Evolutionary conservation across 805 yeast genomes (phyloP), one percentile per base, ranked within the genome.

Genomic region (Saccharomycopsis vini): DNA sequence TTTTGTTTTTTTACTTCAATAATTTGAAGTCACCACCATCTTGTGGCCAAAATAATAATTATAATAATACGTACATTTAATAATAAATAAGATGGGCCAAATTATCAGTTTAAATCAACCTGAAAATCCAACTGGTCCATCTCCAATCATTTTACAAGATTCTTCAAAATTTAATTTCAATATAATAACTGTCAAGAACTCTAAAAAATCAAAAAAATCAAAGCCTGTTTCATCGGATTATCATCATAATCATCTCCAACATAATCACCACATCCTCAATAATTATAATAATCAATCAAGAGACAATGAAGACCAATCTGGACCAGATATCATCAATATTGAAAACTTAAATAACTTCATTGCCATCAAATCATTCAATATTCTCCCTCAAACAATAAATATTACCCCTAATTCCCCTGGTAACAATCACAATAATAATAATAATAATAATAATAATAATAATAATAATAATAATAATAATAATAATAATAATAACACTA

Each of bases 271-370:
- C 6, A 7, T 18, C n/a, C 35, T 13, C 35, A 31, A n/a, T 24
- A 24, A 24, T 24, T 6, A 24, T 24, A 24, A 24, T 7, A 24
- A 5, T 30, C 10, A 30, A 6, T 10, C 34, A 7, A 30, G n/a
- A 13, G 34, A 10, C 34, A 10, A n/a, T 5, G 16, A 10, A 16
- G 16, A n/a, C 23, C 7, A n/a, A 30, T n/a, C 23, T 13, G 13
- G 22, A n/a, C 22, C 40, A 28, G 32, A 44, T 7, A 16, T 22
- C 22, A 45, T 37, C 36, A 24, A 22, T 22, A 40, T 39, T 21
- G 40, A 43, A 10, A 46, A 35, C 39, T 7, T 39, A 12, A 40
- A 35, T 33, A 34, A 40, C 22, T 42, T 43, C 16, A 20, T 46
- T 22, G 40, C 44, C 3, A 37, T 37, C 19, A 34, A 38, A 20